phyloP scores from a whole-genome alignment of 2,329 filamentous ascomycete species.

The Nemania sp. region DNA sequence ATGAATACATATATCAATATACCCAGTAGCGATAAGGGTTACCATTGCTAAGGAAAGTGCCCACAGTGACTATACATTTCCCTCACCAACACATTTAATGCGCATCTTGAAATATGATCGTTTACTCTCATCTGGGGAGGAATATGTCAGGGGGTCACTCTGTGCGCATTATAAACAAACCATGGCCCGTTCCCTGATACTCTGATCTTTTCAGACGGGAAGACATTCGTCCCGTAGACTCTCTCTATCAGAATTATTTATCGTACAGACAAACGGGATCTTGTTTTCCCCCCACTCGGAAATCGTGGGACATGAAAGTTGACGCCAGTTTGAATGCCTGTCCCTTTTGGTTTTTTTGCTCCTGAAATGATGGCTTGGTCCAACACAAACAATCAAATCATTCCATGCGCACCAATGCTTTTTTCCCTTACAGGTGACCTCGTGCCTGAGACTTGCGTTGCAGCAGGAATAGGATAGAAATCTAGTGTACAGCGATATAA shows the following conservation, averaged over 20 bases:
- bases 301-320: constrained; percentile 29
- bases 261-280: constrained; percentile 35
- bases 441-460: constrained; percentile 17
- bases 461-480: constrained; percentile 21
- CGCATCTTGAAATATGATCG: not conserved
- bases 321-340: constrained; percentile 34
- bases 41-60: not conserved
- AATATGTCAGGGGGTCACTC: not conserved
- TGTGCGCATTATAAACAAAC: not conserved
- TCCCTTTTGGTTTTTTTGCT: constrained; percentile 31
- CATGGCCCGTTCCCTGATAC: not conserved
- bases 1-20: not conserved
- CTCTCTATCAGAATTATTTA: constrained; percentile 35
- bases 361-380: constrained; percentile 31
- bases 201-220: constrained; percentile 15
- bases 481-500: constrained; percentile 30
- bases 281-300: constrained; percentile 27
- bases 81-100: not conserved
- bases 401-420: constrained; percentile 24
- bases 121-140: no score
- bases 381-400: constrained; percentile 28
- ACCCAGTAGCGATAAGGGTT: not conserved
- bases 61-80: not conserved
- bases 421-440: constrained; percentile 24
- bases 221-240: constrained; percentile 29